Evolutionary conservation across 2,329 filamentous ascomycete species (phyloP).

Genomic region (Scedosporium apiospermum): DNA sequence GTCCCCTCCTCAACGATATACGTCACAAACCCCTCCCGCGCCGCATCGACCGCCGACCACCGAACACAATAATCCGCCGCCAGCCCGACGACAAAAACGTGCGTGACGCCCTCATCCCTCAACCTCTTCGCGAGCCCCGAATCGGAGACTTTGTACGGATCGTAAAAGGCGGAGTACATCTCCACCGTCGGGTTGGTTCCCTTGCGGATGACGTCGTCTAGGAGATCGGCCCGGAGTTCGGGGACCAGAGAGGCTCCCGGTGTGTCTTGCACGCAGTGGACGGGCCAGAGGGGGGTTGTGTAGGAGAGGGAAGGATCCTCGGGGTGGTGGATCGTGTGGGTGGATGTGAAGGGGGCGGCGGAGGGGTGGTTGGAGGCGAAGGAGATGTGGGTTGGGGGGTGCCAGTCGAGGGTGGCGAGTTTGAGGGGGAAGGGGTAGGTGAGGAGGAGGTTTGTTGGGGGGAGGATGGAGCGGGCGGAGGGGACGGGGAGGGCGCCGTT

Average conservation of each 20-base stretch:
- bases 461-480: slow-evolving; percentile 59
- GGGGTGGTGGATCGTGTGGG: slow-evolving; percentile 57
- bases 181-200: slow-evolving; percentile 66
- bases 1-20: slow-evolving; percentile 73
- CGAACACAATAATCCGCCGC: slow-evolving; percentile 88
- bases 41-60: slow-evolving; percentile 69
- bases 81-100: slow-evolving; percentile 74
- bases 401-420: slow-evolving; percentile 87
- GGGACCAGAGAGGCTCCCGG: slow-evolving; percentile 63
- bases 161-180: slow-evolving; percentile 90
- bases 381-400: slow-evolving; percentile 74
- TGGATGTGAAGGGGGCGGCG: slow-evolving; percentile 59
- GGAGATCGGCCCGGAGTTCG: slow-evolving; percentile 50
- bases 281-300: slow-evolving; percentile 71
- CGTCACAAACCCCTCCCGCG: slow-evolving; percentile 63
- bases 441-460: slow-evolving; percentile 67
- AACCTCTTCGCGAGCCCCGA: slow-evolving; percentile 55
- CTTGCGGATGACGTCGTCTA: slow-evolving; percentile 69
- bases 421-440: slow-evolving; percentile 60
- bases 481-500: slow-evolving; percentile 77
- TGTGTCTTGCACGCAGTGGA: slow-evolving; percentile 74
- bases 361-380: slow-evolving; percentile 72
- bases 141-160: slow-evolving; percentile 60
- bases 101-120: slow-evolving; percentile 49
- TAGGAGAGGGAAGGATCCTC: slow-evolving; percentile 52